Conservation (phyloP, 2,329 filamentous ascomycete genomes). For the Cordyceps tenuipes region DNA sequence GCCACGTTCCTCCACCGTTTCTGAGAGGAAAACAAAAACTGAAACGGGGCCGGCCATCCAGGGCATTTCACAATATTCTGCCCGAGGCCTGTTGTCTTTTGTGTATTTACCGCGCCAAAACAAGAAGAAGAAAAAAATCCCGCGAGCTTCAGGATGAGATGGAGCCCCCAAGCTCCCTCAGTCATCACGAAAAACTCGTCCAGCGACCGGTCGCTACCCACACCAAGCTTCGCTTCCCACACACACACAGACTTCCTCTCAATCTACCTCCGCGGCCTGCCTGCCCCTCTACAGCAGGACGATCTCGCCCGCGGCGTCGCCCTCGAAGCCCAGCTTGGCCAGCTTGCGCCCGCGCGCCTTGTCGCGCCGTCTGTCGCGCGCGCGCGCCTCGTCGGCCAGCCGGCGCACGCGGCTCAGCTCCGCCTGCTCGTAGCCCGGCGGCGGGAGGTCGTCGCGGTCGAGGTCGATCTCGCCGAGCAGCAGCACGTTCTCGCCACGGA, state of each 20-base stretch:
- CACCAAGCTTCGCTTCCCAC: too few species aligned
- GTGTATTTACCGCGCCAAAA: constrained; percentile 15
- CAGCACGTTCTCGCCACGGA: constrained; percentile 94
- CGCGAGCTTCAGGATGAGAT: not conserved
- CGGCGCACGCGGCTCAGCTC: constrained; percentile 62
- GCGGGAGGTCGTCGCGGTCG: constrained; percentile 83
- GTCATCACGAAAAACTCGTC: too few species aligned
- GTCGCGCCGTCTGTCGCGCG: constrained; percentile 60
- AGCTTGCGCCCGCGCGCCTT: constrained; percentile 65
- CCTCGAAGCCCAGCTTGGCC: constrained; percentile 75
- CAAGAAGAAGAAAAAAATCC: constrained; percentile 6
- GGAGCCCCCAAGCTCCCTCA: too few species aligned
- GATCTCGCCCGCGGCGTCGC: constrained; percentile 70
- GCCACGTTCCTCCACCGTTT: not conserved
- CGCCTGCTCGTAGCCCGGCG: constrained; percentile 61
- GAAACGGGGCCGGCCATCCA: constrained; percentile 11
- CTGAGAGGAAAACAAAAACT: too few species aligned
- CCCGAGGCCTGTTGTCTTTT: constrained; percentile 21
- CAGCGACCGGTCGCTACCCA: too few species aligned
- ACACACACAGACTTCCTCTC: too few species aligned
- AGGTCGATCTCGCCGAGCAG: constrained; percentile 93
- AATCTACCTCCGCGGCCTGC: too few species aligned
- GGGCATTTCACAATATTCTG: constrained; percentile 61
- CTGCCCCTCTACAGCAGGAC: constrained; percentile 56
- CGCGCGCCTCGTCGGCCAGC: constrained; percentile 64